phyloP scores from a whole-genome alignment of 805 yeast species.

The Candida morakotiae region DNA sequence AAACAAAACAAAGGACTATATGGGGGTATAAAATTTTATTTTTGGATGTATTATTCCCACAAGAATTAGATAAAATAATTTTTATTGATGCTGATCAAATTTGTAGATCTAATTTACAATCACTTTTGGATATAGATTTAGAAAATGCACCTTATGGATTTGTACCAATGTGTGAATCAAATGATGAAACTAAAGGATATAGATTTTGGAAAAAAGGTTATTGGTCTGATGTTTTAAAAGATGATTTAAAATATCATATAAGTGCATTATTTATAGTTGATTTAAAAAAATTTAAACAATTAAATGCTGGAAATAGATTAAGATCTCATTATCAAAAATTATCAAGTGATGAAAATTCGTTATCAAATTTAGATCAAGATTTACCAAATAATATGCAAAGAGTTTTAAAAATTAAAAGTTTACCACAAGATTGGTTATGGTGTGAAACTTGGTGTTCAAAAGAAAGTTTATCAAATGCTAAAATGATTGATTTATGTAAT shows the following conservation, averaged over 20 bases:
- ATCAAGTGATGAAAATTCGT: slow-evolving; percentile 73
- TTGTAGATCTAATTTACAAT: slow-evolving; percentile 69
- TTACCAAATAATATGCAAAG: slow-evolving; percentile 84
- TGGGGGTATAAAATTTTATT: slow-evolving; percentile 90
- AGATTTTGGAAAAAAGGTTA: slow-evolving; percentile 93
- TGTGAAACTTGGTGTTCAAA: slow-evolving; percentile 91
- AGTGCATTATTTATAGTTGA: slow-evolving; percentile 85
- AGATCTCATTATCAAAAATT: slow-evolving; percentile 82
- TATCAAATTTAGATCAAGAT: slow-evolving; percentile 87
- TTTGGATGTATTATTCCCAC: slow-evolving; percentile 84
- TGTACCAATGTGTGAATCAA: slow-evolving; percentile 82
- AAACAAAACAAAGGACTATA: slow-evolving; percentile 71
- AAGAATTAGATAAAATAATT: slow-evolving; percentile 64
- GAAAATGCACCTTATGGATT: slow-evolving; percentile 83
- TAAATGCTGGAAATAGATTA: slow-evolving; percentile 72
- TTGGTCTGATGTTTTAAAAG: slow-evolving; percentile 66
- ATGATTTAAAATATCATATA: slow-evolving; percentile 66
- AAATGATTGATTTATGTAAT: slow-evolving; percentile 79
- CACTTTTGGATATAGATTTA: slow-evolving; percentile 63
- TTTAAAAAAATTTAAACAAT: slow-evolving; percentile 56
- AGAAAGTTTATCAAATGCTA: slow-evolving; percentile 56
- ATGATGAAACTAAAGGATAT: slow-evolving; percentile 76
- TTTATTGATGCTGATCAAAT: slow-evolving; percentile 87
- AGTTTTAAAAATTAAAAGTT: slow-evolving; percentile 60
- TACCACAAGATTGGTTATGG: slow-evolving; percentile 87